Conservation (phyloP, 2,329 filamentous ascomycete species). For the Chaetomium sp. region DNA sequence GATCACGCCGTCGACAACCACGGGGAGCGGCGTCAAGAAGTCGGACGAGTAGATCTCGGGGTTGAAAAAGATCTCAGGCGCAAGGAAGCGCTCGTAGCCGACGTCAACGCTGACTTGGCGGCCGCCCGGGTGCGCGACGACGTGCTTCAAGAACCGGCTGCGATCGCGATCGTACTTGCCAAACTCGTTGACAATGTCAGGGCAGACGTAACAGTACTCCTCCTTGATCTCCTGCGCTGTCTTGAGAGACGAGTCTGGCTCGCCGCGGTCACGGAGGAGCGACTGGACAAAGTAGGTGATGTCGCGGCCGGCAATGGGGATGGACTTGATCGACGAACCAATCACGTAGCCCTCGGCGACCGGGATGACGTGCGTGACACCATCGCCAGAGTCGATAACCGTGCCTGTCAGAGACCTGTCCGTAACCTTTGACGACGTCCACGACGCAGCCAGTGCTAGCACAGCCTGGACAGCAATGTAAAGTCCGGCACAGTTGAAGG, state of each 20-base stretch:
- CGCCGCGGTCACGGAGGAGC: constrained; percentile 89
- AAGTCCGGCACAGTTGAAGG: constrained; percentile 97
- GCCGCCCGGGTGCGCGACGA: constrained; percentile 82
- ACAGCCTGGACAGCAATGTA: constrained; percentile 99
- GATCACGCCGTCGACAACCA: constrained; percentile 93
- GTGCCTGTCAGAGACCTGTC: constrained; percentile 95
- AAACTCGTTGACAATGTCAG: constrained; percentile 99
- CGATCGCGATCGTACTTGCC: constrained; percentile 90
- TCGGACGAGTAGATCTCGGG: constrained; percentile 99
- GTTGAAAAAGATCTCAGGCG: constrained; percentile 99
- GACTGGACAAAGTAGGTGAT: constrained; percentile 99
- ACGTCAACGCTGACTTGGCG: constrained; percentile 85
- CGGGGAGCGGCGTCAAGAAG: constrained; percentile 92
- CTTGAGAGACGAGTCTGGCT: constrained; percentile 95
- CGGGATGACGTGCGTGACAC: constrained; percentile 98
- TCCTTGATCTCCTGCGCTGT: constrained; percentile 98
- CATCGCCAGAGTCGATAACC: constrained; percentile 97
- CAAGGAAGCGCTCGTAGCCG: constrained; percentile 96
- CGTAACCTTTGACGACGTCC: constrained; percentile 97
- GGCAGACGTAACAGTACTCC: constrained; percentile 97
- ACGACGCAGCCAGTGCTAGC: constrained; percentile 91
- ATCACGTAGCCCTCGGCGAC: constrained; percentile 99
- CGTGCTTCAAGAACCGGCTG: constrained; percentile 87
- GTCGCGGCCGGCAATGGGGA: constrained; percentile 95
- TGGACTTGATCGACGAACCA: constrained; percentile 97